Evolutionary conservation across 2,329 filamentous ascomycete genomes (phyloP), one percentile per base, ranked within the genome.

Genomic region (Fusarium stilboides): DNA sequence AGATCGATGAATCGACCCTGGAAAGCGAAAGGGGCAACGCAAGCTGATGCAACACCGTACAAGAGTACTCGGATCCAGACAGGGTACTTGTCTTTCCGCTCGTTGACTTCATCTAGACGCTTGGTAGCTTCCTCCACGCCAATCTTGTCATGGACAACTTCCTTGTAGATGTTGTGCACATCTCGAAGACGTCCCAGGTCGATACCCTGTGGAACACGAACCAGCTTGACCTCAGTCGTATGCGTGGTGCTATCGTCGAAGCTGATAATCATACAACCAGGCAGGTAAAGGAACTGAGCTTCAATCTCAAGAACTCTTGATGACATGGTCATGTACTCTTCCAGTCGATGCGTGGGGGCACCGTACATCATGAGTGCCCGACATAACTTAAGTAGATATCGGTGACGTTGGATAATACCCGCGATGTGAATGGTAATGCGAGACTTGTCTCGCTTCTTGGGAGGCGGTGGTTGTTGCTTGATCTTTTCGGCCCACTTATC

Each of bases 221-320:
- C 89, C 33, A 94, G 85, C 80, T 93, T 92, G 65, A 94, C 91
- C 76, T 94, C 91, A n/a, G 91, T 91, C 0, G 92, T 94, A 74
- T 94, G 91, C 0, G 91, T 93, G 1, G 81, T 80, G 68, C 81
- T 84, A 66, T 95, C 92, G 74, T 92, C 94, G 75, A 98, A 97
- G 6, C 93, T 95, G 76, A 97, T 92, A 58, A 98, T 92, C 94
- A 98, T 98, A 75, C 93, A 97, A 0, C 93, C 93, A 0, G 94
- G 94, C 31, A 97, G 88, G 77, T 97, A 98, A 22, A 97, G 82
- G 72, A 96, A 97, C 74, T 97, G 94, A 8, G 91, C 92, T 69
- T 97, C 92, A 17, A 97, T 94, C 78, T 94, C 92, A 37, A 98
- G 86, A 3, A 96, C 92, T n/a, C 92, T 87, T 2, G 94, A 91